phyloP scores from a whole-genome alignment of 164 flowering plant species.

The Aristolochia contorta region DNA sequence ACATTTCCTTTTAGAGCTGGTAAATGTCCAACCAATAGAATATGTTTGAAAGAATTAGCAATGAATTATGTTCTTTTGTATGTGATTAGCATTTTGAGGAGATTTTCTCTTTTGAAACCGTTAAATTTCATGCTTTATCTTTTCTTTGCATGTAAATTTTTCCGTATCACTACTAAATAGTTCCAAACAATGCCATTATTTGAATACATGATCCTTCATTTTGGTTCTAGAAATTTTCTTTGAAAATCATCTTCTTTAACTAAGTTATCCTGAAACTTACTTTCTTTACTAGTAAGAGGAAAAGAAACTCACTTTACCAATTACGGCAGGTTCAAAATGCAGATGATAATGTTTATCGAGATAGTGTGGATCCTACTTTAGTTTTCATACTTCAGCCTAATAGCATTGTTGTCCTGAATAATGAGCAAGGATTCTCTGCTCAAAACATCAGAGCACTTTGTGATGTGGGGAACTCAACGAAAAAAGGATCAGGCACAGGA shows the following conservation, averaged over 20 bases:
- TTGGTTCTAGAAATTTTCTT: no score
- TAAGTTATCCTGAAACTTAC: background rate
- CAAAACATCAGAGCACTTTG: constrained; percentile 90
- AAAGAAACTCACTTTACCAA: no score
- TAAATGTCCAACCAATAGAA: constrained; percentile 17
- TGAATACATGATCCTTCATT: no score
- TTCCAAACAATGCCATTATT: no score
- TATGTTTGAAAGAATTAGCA: no score
- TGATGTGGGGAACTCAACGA: constrained; percentile 95
- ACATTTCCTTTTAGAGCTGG: constrained; percentile 95
- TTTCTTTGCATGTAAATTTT: no score
- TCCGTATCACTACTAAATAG: no score
- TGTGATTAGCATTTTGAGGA: no score
- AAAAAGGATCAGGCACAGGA: constrained; percentile 66
- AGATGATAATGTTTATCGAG: constrained; percentile 75
- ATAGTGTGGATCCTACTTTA: constrained; percentile 71
- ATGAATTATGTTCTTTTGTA: no score
- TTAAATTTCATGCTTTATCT: no score
- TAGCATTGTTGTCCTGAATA: constrained; percentile 66
- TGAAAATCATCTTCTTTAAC: no score
- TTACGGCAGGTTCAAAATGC: constrained; percentile 88
- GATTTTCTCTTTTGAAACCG: no score
- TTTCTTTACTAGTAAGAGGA: background rate
- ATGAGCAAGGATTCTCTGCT: constrained; percentile 79
- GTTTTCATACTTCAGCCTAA: constrained; percentile 66